phyloP scores from a whole-genome alignment of 2,329 filamentous ascomycete genomes.

The Trichoderma citrinoviride region DNA sequence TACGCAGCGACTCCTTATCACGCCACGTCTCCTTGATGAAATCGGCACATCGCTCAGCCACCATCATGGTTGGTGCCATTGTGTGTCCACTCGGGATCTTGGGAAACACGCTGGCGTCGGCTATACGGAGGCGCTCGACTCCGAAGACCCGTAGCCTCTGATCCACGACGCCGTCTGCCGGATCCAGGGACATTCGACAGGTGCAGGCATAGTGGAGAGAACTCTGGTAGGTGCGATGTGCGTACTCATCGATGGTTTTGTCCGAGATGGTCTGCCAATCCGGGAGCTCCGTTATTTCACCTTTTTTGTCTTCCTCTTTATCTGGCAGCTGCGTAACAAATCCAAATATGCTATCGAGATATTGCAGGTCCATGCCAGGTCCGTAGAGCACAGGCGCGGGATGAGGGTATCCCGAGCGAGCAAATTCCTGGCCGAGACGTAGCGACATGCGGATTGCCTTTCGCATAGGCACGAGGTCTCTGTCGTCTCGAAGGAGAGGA shows the following conservation, averaged over 20 bases:
- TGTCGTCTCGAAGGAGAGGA: not conserved
- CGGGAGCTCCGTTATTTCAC: not conserved
- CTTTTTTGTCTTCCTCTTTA: not conserved
- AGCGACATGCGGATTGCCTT: not conserved
- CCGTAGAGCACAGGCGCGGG: not conserved
- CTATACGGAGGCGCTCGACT: not conserved
- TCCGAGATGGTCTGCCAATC: not conserved
- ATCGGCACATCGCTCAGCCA: conserved; percentile 1
- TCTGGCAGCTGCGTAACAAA: not conserved
- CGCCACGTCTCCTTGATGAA: not conserved
- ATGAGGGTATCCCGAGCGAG: not conserved
- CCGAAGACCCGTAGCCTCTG: not conserved
- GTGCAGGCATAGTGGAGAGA: not conserved
- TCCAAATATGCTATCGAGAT: not conserved
- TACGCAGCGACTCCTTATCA: not conserved
- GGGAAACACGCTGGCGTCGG: not conserved
- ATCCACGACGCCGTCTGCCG: not conserved
- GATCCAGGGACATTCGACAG: not conserved
- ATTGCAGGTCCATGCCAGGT: not conserved
- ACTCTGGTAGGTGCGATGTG: not conserved
- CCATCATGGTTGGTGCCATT: not conserved
- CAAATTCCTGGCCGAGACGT: not conserved
- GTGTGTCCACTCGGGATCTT: not conserved
- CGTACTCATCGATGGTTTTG: not conserved
- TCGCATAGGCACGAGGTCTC: not conserved